Percentiles rank a stretch among this genome's conserved stretches.
These are phyloP conservation scores for Puccinia sorghi DNA, from an alignment of 1,284 basidiomycete genomes.

Conservation along the genomic window DNA sequence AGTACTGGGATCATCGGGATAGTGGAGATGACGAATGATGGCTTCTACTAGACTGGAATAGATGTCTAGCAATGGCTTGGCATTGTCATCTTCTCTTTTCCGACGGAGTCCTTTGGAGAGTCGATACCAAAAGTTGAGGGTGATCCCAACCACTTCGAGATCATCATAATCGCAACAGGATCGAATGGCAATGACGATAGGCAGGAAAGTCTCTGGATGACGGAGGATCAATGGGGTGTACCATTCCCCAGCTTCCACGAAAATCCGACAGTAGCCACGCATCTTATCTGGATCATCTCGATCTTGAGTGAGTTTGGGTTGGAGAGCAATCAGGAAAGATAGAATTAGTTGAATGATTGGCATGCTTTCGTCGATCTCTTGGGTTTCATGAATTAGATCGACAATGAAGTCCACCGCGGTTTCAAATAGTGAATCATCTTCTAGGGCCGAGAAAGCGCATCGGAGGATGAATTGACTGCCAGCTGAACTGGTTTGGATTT, in stretches of 20 bases:
- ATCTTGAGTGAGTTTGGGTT: slow-evolving; percentile 64
- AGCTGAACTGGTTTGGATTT: slow-evolving; percentile 56
- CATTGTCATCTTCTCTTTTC: slow-evolving; percentile 53
- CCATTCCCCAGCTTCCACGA: slow-evolving; percentile 93
- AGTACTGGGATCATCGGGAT: slow-evolving; percentile 70
- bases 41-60: slow-evolving; percentile 80
- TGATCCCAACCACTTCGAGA: slow-evolving; percentile 95
- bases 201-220: slow-evolving; percentile 85
- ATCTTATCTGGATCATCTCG: slow-evolving; percentile 72
- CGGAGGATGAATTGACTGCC: slow-evolving; percentile 57
- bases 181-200: slow-evolving; percentile 91
- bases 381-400: slow-evolving; percentile 96
- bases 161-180: slow-evolving; percentile 89
- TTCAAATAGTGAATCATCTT: slow-evolving; percentile 79
- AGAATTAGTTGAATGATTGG: slow-evolving; percentile 81
- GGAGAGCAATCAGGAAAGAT: slow-evolving; percentile 74
- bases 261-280: slow-evolving; percentile 84
- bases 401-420: slow-evolving; percentile 86
- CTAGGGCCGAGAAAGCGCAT: slow-evolving; percentile 29
- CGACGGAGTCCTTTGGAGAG: slow-evolving; percentile 80
- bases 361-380: slow-evolving; percentile 95
- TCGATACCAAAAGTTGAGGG: slow-evolving; percentile 97
- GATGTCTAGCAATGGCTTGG: slow-evolving; percentile 71
- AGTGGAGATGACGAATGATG: slow-evolving; percentile 89
- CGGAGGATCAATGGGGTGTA: slow-evolving; percentile 86